phyloP scores from a whole-genome alignment of 164 flowering plant species.

The Kingdonia uniflora region DNA sequence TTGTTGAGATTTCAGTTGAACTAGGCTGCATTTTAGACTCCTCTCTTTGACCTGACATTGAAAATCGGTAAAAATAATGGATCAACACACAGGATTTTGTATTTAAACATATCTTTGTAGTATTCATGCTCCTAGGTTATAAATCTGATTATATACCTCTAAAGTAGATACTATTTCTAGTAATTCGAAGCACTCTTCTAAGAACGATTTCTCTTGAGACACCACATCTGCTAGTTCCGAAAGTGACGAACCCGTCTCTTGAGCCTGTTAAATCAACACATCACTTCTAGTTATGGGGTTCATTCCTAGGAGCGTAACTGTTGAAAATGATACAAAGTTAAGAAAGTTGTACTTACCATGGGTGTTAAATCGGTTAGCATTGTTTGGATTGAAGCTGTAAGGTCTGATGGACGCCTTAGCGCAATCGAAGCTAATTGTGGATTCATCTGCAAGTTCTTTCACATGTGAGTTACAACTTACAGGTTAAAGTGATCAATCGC shows the following conservation, averaged over 20 bases:
- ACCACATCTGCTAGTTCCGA: slow-evolving; percentile 57
- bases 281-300: neutral
- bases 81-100: neutral
- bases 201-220: slow-evolving; percentile 38
- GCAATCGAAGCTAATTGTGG: slow-evolving; percentile 24
- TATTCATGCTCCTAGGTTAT: neutral
- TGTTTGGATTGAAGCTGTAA: slow-evolving; percentile 33
- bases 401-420: slow-evolving; percentile 36
- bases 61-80: neutral
- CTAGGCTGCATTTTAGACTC: slow-evolving; percentile 32
- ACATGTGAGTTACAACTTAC: too few relatives aligned
- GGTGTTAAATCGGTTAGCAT: slow-evolving; percentile 22
- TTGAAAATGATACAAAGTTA: neutral
- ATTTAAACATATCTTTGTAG: too few relatives aligned
- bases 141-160: slow-evolving; percentile 26
- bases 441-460: slow-evolving; percentile 31
- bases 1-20: slow-evolving; percentile 25
- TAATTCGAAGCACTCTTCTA: slow-evolving; percentile 50
- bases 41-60: slow-evolving; percentile 39
- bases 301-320: neutral
- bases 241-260: slow-evolving; percentile 22
- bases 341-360: slow-evolving; percentile 22
- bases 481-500: too few relatives aligned
- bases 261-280: slow-evolving; percentile 25
- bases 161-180: slow-evolving; percentile 27